These are phyloP conservation scores for Sanghuangporus sanghuang DNA, from an alignment of 1,284 basidiomycete species.

Conservation along the genomic window DNA sequence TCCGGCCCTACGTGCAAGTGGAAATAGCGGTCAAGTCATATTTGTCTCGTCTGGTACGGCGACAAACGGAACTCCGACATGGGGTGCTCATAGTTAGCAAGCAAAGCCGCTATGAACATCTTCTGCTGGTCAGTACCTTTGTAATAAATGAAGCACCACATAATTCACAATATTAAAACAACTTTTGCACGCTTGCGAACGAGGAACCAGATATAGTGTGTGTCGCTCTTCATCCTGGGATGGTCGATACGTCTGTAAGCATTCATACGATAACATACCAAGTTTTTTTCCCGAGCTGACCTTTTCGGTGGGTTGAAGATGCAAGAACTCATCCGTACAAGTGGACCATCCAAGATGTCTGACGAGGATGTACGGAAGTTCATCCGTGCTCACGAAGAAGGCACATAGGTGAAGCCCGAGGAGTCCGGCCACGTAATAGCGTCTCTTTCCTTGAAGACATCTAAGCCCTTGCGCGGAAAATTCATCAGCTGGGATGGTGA, in stretches of 20 bases:
- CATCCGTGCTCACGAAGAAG: conserved; percentile 52
- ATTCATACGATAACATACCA: conserved; percentile 2
- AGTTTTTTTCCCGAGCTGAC: background rate
- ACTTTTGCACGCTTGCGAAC: conserved; percentile 65
- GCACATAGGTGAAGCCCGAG: conserved; percentile 64
- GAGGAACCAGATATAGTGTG: conserved; percentile 75
- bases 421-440: conserved; percentile 75
- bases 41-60: conserved; percentile 84
- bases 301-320: conserved; percentile 42
- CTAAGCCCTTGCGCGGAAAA: conserved; percentile 57
- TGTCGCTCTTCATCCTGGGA: conserved; percentile 79
- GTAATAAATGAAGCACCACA: background rate
- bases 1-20: conserved; percentile 60
- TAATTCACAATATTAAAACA: background rate
- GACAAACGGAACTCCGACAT: conserved; percentile 56
- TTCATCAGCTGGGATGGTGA: conserved; percentile 73
- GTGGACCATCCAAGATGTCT: conserved; percentile 45
- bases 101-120: conserved; percentile 84
- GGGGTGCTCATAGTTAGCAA: conserved; percentile 78
- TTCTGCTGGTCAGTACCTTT: conserved; percentile 53
- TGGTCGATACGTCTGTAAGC: conserved; percentile 71
- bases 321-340: conserved; percentile 52
- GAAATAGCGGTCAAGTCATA: conserved; percentile 60
- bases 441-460: conserved; percentile 52
- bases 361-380: conserved; percentile 52